Evolutionary conservation across 345 rosid genomes (phyloP).

Genomic region (Brassica juncea): DNA sequence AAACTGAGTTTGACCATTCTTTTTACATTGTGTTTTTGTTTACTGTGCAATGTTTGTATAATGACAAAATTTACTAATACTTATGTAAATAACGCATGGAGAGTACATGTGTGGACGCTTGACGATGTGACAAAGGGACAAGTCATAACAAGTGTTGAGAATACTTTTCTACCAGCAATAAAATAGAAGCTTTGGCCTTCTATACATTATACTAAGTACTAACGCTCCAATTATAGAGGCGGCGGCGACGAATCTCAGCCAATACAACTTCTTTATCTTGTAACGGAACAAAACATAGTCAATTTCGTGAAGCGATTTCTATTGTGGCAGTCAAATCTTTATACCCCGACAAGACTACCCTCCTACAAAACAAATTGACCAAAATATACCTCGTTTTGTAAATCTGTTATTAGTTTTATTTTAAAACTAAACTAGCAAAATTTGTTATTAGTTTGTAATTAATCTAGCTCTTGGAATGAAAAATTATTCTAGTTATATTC

Average conservation of each 20-base stretch:
- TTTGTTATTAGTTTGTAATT: background rate
- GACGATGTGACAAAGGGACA: background rate
- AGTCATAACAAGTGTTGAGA: slow-evolving; percentile 18
- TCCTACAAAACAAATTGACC: slow-evolving; percentile 13
- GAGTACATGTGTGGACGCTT: slow-evolving; percentile 1
- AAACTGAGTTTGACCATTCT: background rate
- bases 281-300: background rate
- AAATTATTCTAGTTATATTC: background rate
- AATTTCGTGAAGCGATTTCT: slow-evolving; percentile 22
- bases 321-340: slow-evolving; percentile 24
- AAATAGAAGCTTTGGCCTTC: slow-evolving; percentile 13
- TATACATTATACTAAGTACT: background rate
- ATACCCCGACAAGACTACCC: background rate
- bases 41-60: background rate
- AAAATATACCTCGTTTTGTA: background rate
- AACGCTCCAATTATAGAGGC: slow-evolving; percentile 18
- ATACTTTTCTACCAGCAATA: slow-evolving; percentile 25
- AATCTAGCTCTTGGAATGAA: background rate
- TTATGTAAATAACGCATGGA: background rate
- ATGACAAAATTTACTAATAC: background rate
- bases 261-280: slow-evolving; percentile 7
- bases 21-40: background rate
- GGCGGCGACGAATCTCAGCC: slow-evolving; percentile 18
- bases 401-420: background rate
- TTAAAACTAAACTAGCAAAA: too few species aligned